phyloP scores from a whole-genome alignment of 176 grass and related monocot genomes.

The Leersia perrieri region DNA sequence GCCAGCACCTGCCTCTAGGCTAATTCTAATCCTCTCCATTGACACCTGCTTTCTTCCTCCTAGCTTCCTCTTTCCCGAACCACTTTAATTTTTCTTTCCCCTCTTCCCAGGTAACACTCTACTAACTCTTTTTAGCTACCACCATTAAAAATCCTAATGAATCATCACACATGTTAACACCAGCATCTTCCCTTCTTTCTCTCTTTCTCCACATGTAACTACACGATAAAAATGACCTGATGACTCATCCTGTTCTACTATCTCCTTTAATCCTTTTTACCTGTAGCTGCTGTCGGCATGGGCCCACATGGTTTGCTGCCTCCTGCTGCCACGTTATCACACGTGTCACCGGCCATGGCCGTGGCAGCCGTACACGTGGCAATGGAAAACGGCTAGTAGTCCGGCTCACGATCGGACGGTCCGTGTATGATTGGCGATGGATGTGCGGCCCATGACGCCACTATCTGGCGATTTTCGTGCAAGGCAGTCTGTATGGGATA shows the following conservation, averaged over 20 bases:
- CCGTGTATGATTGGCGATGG: not conserved
- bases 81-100: slow-evolving; percentile 1
- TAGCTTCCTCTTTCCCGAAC: not conserved
- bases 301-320: not conserved
- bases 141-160: not conserved
- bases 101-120: not conserved
- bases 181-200: not conserved
- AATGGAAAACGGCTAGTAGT: not conserved
- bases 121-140: not conserved
- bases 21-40: not conserved
- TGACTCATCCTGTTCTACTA: not conserved
- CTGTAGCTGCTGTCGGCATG: slow-evolving; percentile 29
- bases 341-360: not conserved
- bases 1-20: slow-evolving; percentile 38
- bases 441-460: not conserved
- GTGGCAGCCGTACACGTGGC: not conserved
- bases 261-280: not conserved
- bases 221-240: not conserved
- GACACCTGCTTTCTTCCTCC: not conserved
- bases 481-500: not conserved
- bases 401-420: slow-evolving; percentile 1
- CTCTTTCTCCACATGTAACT: not conserved
- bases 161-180: not conserved
- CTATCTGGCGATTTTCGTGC: not conserved
- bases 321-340: not conserved